A percentile compares a stretch with the other conserved stretches of the same genome.
Evolutionary conservation across 2,329 filamentous ascomycete genomes (phyloP).

Genomic region (Lojkania enalia): DNA sequence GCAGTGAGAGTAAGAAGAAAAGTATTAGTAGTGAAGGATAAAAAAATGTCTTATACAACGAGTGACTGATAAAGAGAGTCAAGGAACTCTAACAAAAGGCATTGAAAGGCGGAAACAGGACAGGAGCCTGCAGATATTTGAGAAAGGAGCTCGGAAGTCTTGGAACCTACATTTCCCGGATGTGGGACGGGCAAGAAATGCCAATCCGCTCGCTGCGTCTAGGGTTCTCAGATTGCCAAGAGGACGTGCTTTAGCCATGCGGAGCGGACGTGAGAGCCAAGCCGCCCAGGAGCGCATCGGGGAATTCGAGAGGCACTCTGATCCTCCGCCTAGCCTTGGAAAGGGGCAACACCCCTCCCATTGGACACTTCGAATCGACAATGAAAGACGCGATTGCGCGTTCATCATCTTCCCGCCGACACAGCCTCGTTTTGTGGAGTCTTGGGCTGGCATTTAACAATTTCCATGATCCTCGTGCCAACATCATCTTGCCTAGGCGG

Average conservation of each 20-base stretch:
- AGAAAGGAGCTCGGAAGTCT: conserved; percentile 21
- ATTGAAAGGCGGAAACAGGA: conserved; percentile 25
- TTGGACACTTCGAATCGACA: conserved; percentile 16
- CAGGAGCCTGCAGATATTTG: conserved; percentile 34
- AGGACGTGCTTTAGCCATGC: conserved; percentile 30
- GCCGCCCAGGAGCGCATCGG: conserved; percentile 27
- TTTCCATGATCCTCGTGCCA: not conserved
- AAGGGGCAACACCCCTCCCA: conserved; percentile 30
- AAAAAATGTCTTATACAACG: conserved; percentile 33
- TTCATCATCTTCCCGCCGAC: conserved; percentile 19
- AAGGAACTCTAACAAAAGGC: conserved; percentile 32
- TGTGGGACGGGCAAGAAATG: conserved; percentile 39
- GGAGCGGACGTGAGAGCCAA: conserved; percentile 35
- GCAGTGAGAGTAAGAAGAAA: conserved; percentile 19
- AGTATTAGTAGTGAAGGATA: conserved; percentile 29
- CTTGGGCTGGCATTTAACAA: conserved; percentile 3
- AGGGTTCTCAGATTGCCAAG: conserved; percentile 36
- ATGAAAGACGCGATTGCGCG: conserved; percentile 29
- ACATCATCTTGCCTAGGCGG: too few species aligned
- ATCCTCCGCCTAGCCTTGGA: conserved; percentile 38
- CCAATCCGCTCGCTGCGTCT: conserved; percentile 40
- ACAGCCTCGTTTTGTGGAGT: conserved; percentile 31
- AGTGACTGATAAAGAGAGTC: conserved; percentile 39
- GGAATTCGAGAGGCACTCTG: conserved; percentile 30
- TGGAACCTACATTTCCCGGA: conserved; percentile 28